Evolutionary conservation across 1,139 yeast species (phyloP).

Genomic region (Hyphopichia pseudoburtonii): DNA sequence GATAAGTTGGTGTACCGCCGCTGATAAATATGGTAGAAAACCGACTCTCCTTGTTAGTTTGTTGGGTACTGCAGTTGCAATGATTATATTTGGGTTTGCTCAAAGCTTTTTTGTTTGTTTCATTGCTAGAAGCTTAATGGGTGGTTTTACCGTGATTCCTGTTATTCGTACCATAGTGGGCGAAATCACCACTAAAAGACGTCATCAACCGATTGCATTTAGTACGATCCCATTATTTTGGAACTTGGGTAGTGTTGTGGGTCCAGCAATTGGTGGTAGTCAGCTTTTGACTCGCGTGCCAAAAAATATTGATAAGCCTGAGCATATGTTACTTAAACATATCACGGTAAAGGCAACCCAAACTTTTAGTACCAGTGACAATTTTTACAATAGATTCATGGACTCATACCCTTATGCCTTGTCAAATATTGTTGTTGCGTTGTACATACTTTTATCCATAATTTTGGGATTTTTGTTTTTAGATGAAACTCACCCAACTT

Average conservation of each 20-base stretch:
- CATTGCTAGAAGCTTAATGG: slow-evolving; percentile 51
- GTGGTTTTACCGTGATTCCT: slow-evolving; percentile 58
- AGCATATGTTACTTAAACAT: not conserved
- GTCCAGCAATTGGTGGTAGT: slow-evolving; percentile 5
- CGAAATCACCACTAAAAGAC: slow-evolving; percentile 54
- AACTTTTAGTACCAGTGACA: not conserved
- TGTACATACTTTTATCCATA: slow-evolving; percentile 39
- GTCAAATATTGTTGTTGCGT: slow-evolving; percentile 56
- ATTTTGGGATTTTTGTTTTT: slow-evolving; percentile 50
- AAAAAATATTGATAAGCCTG: slow-evolving; percentile 1
- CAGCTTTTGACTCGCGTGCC: slow-evolving; percentile 31
- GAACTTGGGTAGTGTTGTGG: slow-evolving; percentile 52
- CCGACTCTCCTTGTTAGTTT: slow-evolving; percentile 53
- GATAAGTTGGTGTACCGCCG: slow-evolving; percentile 57
- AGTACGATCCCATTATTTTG: slow-evolving; percentile 59
- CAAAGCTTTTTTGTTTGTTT: slow-evolving; percentile 51
- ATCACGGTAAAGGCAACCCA: not conserved
- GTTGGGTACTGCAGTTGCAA: slow-evolving; percentile 47
- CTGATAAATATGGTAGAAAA: slow-evolving; percentile 60
- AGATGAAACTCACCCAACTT: slow-evolving; percentile 58
- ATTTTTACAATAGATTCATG: slow-evolving; percentile 24
- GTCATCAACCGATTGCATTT: slow-evolving; percentile 63
- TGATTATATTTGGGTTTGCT: slow-evolving; percentile 55
- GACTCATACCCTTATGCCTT: slow-evolving; percentile 55
- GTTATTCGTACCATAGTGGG: slow-evolving; percentile 62